These are phyloP conservation scores for Cladophialophora yegresii DNA, from an alignment of 2,329 filamentous ascomycete genomes.

Conservation along the genomic window DNA sequence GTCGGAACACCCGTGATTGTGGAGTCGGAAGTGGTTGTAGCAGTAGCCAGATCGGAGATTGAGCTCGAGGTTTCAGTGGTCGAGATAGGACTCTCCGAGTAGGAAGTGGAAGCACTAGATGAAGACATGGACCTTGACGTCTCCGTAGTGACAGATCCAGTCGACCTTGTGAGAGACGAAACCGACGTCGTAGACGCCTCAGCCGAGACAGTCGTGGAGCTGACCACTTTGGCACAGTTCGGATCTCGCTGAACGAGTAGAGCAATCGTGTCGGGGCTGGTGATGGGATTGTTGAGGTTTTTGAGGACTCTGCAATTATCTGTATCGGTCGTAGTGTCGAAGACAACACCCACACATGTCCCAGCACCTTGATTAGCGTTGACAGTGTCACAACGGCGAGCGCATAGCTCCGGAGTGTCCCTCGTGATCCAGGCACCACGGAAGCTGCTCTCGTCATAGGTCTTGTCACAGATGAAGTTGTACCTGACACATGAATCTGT, in stretches of 20 bases:
- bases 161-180: slow-evolving; percentile 3
- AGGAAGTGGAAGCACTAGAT: not conserved
- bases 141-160: not conserved
- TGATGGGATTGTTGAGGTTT: slow-evolving; percentile 7
- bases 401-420: slow-evolving; percentile 15
- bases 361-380: slow-evolving; percentile 17
- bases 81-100: not conserved
- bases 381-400: slow-evolving; percentile 20
- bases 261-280: slow-evolving; percentile 13
- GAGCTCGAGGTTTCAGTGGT: not conserved
- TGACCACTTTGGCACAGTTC: slow-evolving; percentile 16
- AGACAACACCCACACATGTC: slow-evolving; percentile 24
- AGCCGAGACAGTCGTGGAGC: slow-evolving; percentile 9
- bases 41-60: not conserved
- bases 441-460: slow-evolving; percentile 55
- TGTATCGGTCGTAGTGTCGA: slow-evolving; percentile 9
- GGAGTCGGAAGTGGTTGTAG: not conserved
- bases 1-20: not conserved
- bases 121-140: not conserved
- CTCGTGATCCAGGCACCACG: slow-evolving; percentile 33
- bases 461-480: slow-evolving; percentile 46
- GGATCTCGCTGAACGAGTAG: slow-evolving; percentile 11
- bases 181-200: not conserved
- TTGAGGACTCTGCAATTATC: slow-evolving; percentile 24
- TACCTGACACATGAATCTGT: slow-evolving; percentile 21